Base-by-base conservation (phyloP, 2,329 filamentous ascomycete genomes). In the Podosphaera leucotricha region DNA sequence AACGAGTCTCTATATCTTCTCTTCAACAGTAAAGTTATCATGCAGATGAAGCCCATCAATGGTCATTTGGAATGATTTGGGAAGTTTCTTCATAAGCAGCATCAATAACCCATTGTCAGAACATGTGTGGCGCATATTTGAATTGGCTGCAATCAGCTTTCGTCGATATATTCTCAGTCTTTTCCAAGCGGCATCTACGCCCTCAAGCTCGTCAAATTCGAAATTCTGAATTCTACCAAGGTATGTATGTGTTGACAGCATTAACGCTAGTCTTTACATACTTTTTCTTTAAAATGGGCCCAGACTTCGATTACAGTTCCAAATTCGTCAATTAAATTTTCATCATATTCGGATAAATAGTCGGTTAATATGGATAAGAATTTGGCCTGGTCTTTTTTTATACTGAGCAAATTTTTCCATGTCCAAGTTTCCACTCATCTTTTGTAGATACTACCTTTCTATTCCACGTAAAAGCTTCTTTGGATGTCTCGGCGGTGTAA, bases 21-120 rank as follows among this genome's bases (percentile, higher is more conserved):
- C 40, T 42, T 42, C 24, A 30, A n/a, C n/a, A 4, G 26, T 10
- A 6, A 42, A n/a, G 4, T 6, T 11, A 18, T 42, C 40, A n/a
- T 42, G 40, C 8, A 42, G 40, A 33, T 42, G 40, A 16, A 42
- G 19, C 21, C 22, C 40, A 42, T 42, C 40, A 22, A 42, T 33
- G 24, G 40, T 42, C 11, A 24, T 18, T 19, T 42, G 22, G 16
- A 28, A 42, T 13, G 22, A 42, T 24, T 42, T n/a, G n/a, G 40
- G 40, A 6, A 42, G 22, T 16, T 42, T 42, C 11, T 20, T 42
- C 40, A 42, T 42, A 6, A 42, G 40, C 26, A 42, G 11, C 40
- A 42, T 16, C 33, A 42, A n/a, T 3, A 42, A 15, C n/a, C n/a
- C 40, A 2, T 42, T 24, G 10, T 42, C 40, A 30, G 40, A 24